Conservation (phyloP, 352 stramenopile genomes). For the Phytopythium ostracodes region DNA sequence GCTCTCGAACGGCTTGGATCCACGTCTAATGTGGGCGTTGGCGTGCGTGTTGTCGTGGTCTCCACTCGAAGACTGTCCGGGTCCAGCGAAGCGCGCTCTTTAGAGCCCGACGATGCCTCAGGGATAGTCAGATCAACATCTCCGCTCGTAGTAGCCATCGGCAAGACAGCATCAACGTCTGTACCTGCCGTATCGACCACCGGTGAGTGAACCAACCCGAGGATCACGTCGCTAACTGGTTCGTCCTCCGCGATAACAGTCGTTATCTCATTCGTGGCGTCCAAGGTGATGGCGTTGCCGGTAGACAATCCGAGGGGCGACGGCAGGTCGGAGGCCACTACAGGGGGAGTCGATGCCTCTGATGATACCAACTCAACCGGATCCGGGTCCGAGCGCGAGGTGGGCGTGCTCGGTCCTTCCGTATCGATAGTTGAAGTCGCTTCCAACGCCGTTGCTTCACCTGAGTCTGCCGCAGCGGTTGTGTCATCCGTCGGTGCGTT, state of each 20-base stretch:
- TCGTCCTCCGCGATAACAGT: background rate
- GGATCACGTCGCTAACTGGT: background rate
- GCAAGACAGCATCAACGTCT: background rate
- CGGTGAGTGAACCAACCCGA: background rate
- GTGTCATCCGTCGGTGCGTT: background rate
- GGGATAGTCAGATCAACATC: background rate
- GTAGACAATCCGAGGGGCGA: background rate
- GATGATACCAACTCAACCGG: background rate
- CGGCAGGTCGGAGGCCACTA: background rate
- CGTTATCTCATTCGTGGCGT: background rate
- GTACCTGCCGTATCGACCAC: background rate
- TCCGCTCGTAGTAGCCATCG: background rate
- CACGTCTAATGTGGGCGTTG: no score
- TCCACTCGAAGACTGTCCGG: background rate
- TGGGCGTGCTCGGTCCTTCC: background rate
- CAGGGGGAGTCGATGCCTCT: background rate
- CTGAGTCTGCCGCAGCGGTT: no score
- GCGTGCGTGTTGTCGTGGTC: background rate
- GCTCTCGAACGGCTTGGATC: background rate
- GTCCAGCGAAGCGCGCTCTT: background rate
- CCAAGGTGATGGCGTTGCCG: background rate
- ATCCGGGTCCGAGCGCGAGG: background rate
- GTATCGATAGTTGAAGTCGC: background rate
- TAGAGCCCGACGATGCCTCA: background rate
- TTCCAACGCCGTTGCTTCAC: no score